These are phyloP conservation scores for Fonsecaea pugnacius DNA, from an alignment of 2,329 filamentous ascomycete species.

Conservation along the genomic window DNA sequence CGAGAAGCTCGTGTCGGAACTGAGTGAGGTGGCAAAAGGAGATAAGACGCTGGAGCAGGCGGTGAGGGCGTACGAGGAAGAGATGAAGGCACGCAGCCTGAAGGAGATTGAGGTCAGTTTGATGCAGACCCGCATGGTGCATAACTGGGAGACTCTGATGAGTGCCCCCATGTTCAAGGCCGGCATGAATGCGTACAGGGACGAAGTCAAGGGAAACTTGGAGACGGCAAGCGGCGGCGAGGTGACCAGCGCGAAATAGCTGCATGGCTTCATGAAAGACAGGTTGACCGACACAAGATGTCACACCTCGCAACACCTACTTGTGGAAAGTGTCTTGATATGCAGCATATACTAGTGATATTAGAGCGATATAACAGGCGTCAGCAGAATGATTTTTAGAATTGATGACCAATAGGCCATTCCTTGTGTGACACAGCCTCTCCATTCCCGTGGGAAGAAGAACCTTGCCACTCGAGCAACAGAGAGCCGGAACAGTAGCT, in stretches of 20 bases:
- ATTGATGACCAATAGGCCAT: not conserved
- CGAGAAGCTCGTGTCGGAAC: slow-evolving; percentile 44
- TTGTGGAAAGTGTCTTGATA: not conserved
- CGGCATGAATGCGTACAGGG: slow-evolving; percentile 21
- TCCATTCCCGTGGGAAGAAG: not conserved
- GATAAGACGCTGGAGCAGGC: slow-evolving; percentile 30
- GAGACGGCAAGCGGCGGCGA: not conserved
- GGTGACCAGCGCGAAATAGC: not conserved
- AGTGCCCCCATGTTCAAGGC: slow-evolving; percentile 17
- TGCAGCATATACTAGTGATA: not conserved
- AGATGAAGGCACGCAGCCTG: slow-evolving; percentile 47
- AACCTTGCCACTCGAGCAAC: not conserved
- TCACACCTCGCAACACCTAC: no score
- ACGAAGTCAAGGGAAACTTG: not conserved
- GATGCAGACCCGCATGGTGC: slow-evolving; percentile 51
- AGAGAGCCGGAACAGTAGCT: not conserved
- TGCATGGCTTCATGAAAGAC: not conserved
- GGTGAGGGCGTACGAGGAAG: slow-evolving; percentile 41
- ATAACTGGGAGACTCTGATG: slow-evolving; percentile 45
- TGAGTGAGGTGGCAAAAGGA: slow-evolving; percentile 24
- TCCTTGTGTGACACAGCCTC: not conserved
- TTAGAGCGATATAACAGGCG: not conserved
- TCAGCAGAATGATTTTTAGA: not conserved
- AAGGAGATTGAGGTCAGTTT: slow-evolving; percentile 51
- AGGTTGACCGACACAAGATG: not conserved